Conservation (phyloP, 2,329 filamentous ascomycete species). For the Penicillium sclerotigenum region DNA sequence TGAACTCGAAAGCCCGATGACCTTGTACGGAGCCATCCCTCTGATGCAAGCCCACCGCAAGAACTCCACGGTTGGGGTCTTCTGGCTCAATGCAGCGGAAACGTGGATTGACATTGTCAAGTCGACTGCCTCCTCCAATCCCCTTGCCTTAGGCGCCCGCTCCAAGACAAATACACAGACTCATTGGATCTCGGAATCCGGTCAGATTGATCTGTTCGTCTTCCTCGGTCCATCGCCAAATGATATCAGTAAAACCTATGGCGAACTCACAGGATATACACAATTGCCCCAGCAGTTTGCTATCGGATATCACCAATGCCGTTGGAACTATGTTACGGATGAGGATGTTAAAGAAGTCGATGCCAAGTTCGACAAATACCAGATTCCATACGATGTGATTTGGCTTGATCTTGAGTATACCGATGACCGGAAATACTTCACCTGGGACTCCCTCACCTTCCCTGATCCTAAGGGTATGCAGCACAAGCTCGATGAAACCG, state of each 20-base stretch:
- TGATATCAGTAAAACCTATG: slow-evolving; percentile 77
- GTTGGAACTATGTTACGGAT: slow-evolving; percentile 98
- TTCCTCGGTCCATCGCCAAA: slow-evolving; percentile 85
- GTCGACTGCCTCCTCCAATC: slow-evolving; percentile 68
- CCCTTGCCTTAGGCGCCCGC: slow-evolving; percentile 67
- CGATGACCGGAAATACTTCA: slow-evolving; percentile 96
- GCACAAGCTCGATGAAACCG: slow-evolving; percentile 77
- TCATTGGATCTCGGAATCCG: slow-evolving; percentile 95
- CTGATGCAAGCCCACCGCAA: slow-evolving; percentile 97
- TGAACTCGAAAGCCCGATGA: slow-evolving; percentile 95
- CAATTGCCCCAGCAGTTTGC: slow-evolving; percentile 89
- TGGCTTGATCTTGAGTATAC: slow-evolving; percentile 99
- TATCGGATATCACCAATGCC: slow-evolving; percentile 92
- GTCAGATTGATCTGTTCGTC: slow-evolving; percentile 86
- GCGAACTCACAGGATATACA: slow-evolving; percentile 86
- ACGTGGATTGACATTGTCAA: slow-evolving; percentile 97
- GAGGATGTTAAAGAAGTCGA: slow-evolving; percentile 97
- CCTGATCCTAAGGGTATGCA: slow-evolving; percentile 82
- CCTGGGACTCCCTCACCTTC: slow-evolving; percentile 89
- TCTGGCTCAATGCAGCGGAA: slow-evolving; percentile 96
- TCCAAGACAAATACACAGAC: slow-evolving; percentile 76
- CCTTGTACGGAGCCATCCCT: slow-evolving; percentile 92
- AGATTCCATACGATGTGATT: slow-evolving; percentile 97
- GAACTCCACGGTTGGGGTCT: slow-evolving; percentile 88
- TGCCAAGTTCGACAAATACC: slow-evolving; percentile 89